Conservation (phyloP, 768 basidiomycete species). For the Crassisporium funariophilum region DNA sequence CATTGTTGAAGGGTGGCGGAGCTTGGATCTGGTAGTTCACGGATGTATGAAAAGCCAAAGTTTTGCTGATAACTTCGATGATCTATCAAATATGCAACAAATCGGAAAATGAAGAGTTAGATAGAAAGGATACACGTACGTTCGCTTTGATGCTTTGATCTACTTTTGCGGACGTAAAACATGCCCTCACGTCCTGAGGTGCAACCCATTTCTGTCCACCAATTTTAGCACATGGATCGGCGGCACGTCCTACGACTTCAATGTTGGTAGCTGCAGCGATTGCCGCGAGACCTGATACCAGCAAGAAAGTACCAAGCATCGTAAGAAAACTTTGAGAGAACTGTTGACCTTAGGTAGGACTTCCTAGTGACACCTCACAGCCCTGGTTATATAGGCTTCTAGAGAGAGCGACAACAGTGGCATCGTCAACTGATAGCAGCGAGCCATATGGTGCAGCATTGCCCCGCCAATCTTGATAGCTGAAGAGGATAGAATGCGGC, state of each 20-base stretch:
- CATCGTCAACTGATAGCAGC: no score
- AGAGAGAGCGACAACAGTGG: no score
- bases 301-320: constrained; percentile 11
- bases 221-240: constrained; percentile 56
- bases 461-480: no score
- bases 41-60: constrained; percentile 64
- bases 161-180: constrained; percentile 52
- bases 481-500: no score
- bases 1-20: constrained; percentile 50
- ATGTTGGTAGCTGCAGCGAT: constrained; percentile 4
- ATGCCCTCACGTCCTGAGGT: constrained; percentile 52
- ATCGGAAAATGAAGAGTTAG: not conserved
- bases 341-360: no score
- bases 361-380: no score
- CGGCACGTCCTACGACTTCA: constrained; percentile 2
- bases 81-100: constrained; percentile 37
- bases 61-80: constrained; percentile 60
- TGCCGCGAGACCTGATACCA: constrained; percentile 12
- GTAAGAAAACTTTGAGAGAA: no score
- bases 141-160: constrained; percentile 51
- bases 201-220: constrained; percentile 59
- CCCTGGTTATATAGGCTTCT: no score
- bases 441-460: no score
- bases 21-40: constrained; percentile 60
- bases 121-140: constrained; percentile 32